These are phyloP conservation scores for Paspalum notatum DNA, from an alignment of 176 grass and related monocot genomes.

Conservation along the genomic window DNA sequence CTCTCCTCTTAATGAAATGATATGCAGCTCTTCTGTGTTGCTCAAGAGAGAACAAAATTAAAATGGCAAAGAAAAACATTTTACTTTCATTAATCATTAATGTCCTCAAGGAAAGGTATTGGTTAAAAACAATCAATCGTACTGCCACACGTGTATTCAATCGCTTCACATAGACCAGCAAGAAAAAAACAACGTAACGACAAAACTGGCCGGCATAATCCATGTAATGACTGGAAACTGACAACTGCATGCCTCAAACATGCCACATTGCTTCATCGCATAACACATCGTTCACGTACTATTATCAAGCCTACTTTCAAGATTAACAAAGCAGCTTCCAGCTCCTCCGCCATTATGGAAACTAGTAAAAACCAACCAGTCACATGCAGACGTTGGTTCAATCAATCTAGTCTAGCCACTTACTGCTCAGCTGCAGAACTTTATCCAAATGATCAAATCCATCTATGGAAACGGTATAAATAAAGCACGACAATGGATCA, in stretches of 20 bases:
- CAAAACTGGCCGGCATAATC: conserved; percentile 20
- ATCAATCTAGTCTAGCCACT: conserved; percentile 25
- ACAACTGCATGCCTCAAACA: conserved; percentile 22
- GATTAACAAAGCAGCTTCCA: neutral
- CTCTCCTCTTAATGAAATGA: too few relatives aligned
- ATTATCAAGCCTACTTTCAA: neutral
- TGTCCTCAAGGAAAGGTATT: neutral
- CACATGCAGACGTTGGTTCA: neutral
- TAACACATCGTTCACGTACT: neutral
- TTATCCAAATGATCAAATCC: neutral
- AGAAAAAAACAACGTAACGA: neutral
- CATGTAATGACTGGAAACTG: conserved; percentile 8
- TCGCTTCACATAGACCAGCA: neutral
- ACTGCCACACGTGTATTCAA: neutral
- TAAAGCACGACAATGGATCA: neutral
- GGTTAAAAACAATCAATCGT: neutral
- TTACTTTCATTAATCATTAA: conserved; percentile 2
- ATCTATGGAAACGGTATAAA: neutral
- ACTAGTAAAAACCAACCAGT: neutral
- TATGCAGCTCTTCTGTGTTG: too few relatives aligned
- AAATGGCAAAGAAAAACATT: conserved; percentile 18
- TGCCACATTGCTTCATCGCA: neutral
- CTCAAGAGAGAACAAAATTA: neutral
- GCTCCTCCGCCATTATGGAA: neutral
- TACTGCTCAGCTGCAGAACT: neutral